Base-by-base conservation (phyloP, 306 rosid species). In the Citrullus colocynthis region DNA sequence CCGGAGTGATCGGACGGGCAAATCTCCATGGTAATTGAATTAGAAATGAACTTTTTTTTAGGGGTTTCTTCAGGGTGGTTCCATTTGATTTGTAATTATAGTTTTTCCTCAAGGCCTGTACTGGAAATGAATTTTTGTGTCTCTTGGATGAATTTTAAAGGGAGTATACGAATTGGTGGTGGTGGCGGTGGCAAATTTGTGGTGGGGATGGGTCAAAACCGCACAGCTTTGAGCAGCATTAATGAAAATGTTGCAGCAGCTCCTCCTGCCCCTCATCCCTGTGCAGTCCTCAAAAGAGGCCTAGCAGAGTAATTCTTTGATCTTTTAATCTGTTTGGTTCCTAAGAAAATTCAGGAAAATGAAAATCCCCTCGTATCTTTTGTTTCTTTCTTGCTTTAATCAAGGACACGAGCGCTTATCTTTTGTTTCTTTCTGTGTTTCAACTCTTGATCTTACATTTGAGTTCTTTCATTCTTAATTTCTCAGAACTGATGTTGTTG, bases 161-260 rank as follows among this genome's bases (percentile, higher is more conserved):
- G 85, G 76, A 77, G 82, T 30, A 62, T 86, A 20, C 66, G 57
- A 15, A 78, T 62, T 32, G 69, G 11, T 55, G 28, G 11, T 7
- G 71, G 79, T 49, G 84, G 79, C 36, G 83, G 81, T 18, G 83
- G 83, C 58, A 86, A 83, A 76, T 28, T 82, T 14, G 79, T 56
- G 42, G 18, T 48, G 69, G 86, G 80, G 60, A 51, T 41, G 30
- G 83, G 86, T 30, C 86, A 83, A 66, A 86, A 76, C 63, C 84
- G 89, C 74, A 75, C 85, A 79, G 89, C 85, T 9, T 76, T 86
- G 83, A 78, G 82, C 81, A 78, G 45, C 73, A 83, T 86, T 9
- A 75, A 83, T 77, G 63, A 36, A 65, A 86, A 86, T 54, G 70
- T 81, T 41, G 52, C 39, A 18, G 85, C 80, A 63, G 82, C 77